Conservation (phyloP, 495 filamentous ascomycete species). For the Daldinia concentrica region DNA sequence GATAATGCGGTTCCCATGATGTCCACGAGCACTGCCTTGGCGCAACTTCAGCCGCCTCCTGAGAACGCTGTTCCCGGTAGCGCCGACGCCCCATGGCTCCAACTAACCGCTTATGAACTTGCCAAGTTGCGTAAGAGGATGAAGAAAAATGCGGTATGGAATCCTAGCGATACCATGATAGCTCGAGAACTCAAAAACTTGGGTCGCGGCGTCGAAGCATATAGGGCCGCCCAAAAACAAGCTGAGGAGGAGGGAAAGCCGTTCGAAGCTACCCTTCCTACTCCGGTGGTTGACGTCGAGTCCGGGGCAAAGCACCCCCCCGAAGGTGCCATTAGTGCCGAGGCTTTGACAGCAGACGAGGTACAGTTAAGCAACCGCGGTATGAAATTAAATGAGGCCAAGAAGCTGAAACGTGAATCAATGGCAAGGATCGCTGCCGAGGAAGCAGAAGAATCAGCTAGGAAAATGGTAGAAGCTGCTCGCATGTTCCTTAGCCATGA, state of each 20-base stretch:
- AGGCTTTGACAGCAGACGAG: conserved; percentile 62
- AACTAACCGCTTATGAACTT: conserved; percentile 90
- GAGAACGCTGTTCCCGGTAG: conserved; percentile 78
- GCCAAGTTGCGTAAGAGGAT: conserved; percentile 91
- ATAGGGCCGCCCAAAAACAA: conserved; percentile 71
- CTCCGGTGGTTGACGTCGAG: conserved; percentile 56
- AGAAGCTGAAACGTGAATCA: conserved; percentile 85
- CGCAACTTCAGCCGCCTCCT: conserved; percentile 79
- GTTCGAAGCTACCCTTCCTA: conserved; percentile 62
- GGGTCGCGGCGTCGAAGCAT: conserved; percentile 80
- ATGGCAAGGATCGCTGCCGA: conserved; percentile 73
- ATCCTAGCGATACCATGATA: conserved; percentile 96
- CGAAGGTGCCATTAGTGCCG: conserved; percentile 60
- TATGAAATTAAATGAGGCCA: conserved; percentile 92
- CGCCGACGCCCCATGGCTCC: conserved; percentile 85
- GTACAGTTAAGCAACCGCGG: conserved; percentile 78
- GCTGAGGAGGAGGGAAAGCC: conserved; percentile 72
- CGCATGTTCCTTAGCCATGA: conserved; percentile 58
- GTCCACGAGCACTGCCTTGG: conserved; percentile 84
- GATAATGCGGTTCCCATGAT: conserved; percentile 59
- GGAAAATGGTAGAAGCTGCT: conserved; percentile 63
- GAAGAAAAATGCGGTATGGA: conserved; percentile 99
- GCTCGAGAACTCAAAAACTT: conserved; percentile 80
- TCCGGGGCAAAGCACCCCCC: conserved; percentile 58
- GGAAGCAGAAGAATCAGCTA: conserved; percentile 70